Base-by-base conservation (phyloP, 306 rosid species). In the Sesbania bispinosa region DNA sequence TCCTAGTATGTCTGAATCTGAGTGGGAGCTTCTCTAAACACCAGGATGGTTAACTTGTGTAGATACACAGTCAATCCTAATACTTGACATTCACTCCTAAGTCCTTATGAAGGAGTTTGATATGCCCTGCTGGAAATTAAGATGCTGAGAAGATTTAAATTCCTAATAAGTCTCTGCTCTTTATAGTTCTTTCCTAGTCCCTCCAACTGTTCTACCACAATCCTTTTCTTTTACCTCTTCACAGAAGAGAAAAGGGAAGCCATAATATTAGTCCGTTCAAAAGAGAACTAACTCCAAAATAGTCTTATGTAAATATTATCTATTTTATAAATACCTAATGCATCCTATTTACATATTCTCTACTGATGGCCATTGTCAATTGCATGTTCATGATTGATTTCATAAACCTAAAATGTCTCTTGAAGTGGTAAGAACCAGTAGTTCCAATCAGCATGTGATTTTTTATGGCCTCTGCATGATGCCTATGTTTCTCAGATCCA, bases 21-120 rank as follows among this genome's bases (percentile, higher is more conserved):
- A 89, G 36, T 94, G 98, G 98, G 97, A 90, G 86, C 75, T 94
- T 83, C 81, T 94, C 33, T 90, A 87, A 81, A 50, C n/a, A 19
- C 67, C 75, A 20, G 15, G 7, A 60, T 67, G 65, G 65, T 26
- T 8, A 15, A 73, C 60, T 11, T 64, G 35, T 79, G 84, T 79
- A 75, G 52, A 81, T 77, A 69, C 57, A 33, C 21, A 32, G 30
- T 26, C 52, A 35, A 24, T 73, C 26, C 45, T 7, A 9, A 29
- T 38, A 23, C 59, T 71, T 81, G 52, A 10, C 8, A 41, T 30
- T 63, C 82, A 42, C 64, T 67, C 50, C 43, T 18, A 50, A 63
- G 38, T 75, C 67, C 23, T 46, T 50, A 18, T 39, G 53, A 48
- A 33, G 53, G 55, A 51, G 46, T 19, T 64, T 63, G 62, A 71